phyloP scores from a whole-genome alignment of 2,329 filamentous ascomycete genomes.

The Pseudogymnoascus sp. region DNA sequence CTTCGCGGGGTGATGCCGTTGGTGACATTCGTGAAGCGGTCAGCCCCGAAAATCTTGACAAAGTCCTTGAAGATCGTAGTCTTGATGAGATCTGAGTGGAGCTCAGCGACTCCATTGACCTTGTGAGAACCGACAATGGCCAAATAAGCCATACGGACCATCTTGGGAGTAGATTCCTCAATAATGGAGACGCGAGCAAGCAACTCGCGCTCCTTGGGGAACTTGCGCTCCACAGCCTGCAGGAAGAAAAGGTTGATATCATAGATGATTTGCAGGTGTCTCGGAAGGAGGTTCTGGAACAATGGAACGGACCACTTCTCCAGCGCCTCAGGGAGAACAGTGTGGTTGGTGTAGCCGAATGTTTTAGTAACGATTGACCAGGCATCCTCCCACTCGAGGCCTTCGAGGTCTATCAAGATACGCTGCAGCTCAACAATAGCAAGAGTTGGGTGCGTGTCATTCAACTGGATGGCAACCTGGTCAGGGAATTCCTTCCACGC shows the following conservation, averaged over 20 bases:
- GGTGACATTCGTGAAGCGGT: conserved; percentile 98
- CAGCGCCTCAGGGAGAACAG: conserved; percentile 88
- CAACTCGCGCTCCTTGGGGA: conserved; percentile 83
- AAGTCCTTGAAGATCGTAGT: conserved; percentile 99
- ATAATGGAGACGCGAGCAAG: conserved; percentile 89
- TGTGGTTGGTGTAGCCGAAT: conserved; percentile 98
- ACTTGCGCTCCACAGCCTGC: conserved; percentile 80
- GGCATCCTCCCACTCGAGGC: conserved; percentile 85
- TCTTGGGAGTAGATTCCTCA: conserved; percentile 93
- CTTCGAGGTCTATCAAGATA: conserved; percentile 82
- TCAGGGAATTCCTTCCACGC: conserved; percentile 88
- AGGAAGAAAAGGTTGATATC: conserved; percentile 96
- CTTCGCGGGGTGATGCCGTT: conserved; percentile 94
- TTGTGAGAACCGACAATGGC: conserved; percentile 98
- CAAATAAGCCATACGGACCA: conserved; percentile 94
- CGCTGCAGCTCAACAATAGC: conserved; percentile 94
- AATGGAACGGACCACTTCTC: conserved; percentile 98
- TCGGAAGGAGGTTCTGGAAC: conserved; percentile 84
- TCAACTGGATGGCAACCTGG: conserved; percentile 94
- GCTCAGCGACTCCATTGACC: conserved; percentile 95
- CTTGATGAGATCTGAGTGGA: conserved; percentile 96
- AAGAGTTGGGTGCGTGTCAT: conserved; percentile 94
- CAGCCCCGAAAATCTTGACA: conserved; percentile 84
- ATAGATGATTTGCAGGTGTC: conserved; percentile 95
- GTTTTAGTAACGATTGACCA: conserved; percentile 73